Evolutionary conservation across 768 basidiomycete species (phyloP).

Genomic region (Galerina sulciceps): DNA sequence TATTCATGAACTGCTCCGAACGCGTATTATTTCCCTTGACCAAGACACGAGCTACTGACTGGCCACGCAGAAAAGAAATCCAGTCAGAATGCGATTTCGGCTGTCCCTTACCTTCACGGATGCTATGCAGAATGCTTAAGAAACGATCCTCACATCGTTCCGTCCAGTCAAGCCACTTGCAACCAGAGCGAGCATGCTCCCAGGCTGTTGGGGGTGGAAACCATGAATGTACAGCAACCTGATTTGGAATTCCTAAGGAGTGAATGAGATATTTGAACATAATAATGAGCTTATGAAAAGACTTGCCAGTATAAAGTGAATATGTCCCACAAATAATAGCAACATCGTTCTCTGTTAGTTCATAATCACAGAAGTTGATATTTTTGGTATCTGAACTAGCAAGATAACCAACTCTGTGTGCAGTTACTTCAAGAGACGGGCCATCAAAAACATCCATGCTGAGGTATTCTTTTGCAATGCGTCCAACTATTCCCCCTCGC

Average conservation of each 20-base stretch:
- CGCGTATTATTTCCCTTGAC: not conserved
- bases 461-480: conserved; percentile 12
- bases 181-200: conserved; percentile 1
- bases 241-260: not conserved
- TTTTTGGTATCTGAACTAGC: not conserved
- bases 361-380: conserved; percentile 10
- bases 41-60: not conserved
- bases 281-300: not conserved
- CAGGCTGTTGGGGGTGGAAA: conserved; percentile 14
- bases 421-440: conserved; percentile 13
- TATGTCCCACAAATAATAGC: conserved; percentile 16
- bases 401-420: conserved; percentile 5
- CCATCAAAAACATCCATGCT: conserved; percentile 12
- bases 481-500: conserved; percentile 12
- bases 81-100: not conserved
- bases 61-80: not conserved
- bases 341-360: conserved; percentile 13
- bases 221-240: conserved; percentile 7
- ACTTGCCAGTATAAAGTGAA: conserved; percentile 10
- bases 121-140: not conserved
- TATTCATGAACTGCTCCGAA: not conserved
- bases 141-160: conserved; percentile 4
- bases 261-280: not conserved
- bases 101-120: not conserved
- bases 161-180: conserved; percentile 12